These are phyloP conservation scores for Scytalidium lignicola DNA, from an alignment of 2,329 filamentous ascomycete genomes.

Conservation along the genomic window DNA sequence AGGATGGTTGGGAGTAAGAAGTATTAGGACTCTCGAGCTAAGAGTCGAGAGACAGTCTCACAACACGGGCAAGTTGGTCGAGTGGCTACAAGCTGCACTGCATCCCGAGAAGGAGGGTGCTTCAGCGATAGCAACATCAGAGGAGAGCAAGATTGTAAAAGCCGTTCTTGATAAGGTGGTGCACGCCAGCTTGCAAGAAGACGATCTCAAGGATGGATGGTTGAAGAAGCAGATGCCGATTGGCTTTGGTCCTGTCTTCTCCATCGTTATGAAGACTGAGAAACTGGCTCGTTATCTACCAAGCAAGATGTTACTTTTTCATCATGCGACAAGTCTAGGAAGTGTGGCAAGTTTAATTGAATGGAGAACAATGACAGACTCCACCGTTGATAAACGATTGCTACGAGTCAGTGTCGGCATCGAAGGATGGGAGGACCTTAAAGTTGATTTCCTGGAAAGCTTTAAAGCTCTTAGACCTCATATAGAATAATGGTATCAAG, in stretches of 20 bases:
- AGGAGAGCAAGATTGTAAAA: slow-evolving; percentile 37
- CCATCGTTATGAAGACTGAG: slow-evolving; percentile 59
- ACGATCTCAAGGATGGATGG: slow-evolving; percentile 60
- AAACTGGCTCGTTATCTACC: slow-evolving; percentile 64
- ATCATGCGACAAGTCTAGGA: slow-evolving; percentile 90
- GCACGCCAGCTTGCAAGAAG: slow-evolving; percentile 76
- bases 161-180: slow-evolving; percentile 55
- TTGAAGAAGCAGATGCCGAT: slow-evolving; percentile 82
- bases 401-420: slow-evolving; percentile 81
- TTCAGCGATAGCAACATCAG: slow-evolving; percentile 24
- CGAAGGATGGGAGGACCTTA: slow-evolving; percentile 81
- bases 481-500: background rate
- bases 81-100: slow-evolving; percentile 53
- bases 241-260: slow-evolving; percentile 86
- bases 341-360: slow-evolving; percentile 95
- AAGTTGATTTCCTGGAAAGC: slow-evolving; percentile 64
- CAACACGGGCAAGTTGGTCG: slow-evolving; percentile 64
- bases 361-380: slow-evolving; percentile 89
- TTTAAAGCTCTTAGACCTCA: slow-evolving; percentile 39
- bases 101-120: slow-evolving; percentile 12
- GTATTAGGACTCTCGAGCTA: slow-evolving; percentile 79
- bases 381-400: slow-evolving; percentile 63
- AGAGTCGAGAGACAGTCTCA: slow-evolving; percentile 71
- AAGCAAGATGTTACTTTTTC: slow-evolving; percentile 74
- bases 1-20: slow-evolving; percentile 85